Evolutionary conservation across 768 basidiomycete genomes (phyloP), one percentile per base, ranked within the genome.

Genomic region (Suillus tomentosus): DNA sequence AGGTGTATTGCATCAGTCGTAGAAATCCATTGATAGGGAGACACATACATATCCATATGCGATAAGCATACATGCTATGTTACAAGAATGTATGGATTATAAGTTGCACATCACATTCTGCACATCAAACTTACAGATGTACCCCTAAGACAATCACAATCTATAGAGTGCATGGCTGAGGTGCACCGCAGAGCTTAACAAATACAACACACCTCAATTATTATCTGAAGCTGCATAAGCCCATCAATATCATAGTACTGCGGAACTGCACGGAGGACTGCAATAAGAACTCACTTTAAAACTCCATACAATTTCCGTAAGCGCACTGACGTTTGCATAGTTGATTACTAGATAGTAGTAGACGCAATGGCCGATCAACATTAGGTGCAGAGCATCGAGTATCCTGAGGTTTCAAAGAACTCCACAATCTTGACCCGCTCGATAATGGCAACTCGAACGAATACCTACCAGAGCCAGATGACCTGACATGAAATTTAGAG

Each of bases 301-400:
- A 19, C 45, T 31, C 79, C 78, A 78, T 36, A 70, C 74, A 1
- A 77, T 72, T 7, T 62, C 67, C 5, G 71, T 58, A 36, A 79
- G 61, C n/a, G 68, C 69, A 10, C 62, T 1, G 5, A 76, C 72
- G 62, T 78, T 76, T 34, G 62, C 67, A 55, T 73, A 79, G 51
- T 76, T 79, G 14, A 66, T 69, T 42, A 81, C 71, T 27, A 77
- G 60, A 69, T 79, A 80, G 65, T 70, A 74, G 67, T 81, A 80
- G 22, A 79, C 40, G 27, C 68, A 69, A 56, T 79, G 77, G 5
- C 76, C 72, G 37, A 78, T 67, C n/a, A 80, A 70, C 0, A 71
- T 71, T 27, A 79, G 66, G 51, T 79, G 78, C 13, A 78, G 62
- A 14, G 74, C 73, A 65, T 79, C 77, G 15, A 80, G 70, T 9